Percentiles rank a stretch among this genome's conserved stretches.
These are phyloP conservation scores for Sporormia fimetaria DNA, from an alignment of 495 filamentous ascomycete species.

Conservation along the genomic window DNA sequence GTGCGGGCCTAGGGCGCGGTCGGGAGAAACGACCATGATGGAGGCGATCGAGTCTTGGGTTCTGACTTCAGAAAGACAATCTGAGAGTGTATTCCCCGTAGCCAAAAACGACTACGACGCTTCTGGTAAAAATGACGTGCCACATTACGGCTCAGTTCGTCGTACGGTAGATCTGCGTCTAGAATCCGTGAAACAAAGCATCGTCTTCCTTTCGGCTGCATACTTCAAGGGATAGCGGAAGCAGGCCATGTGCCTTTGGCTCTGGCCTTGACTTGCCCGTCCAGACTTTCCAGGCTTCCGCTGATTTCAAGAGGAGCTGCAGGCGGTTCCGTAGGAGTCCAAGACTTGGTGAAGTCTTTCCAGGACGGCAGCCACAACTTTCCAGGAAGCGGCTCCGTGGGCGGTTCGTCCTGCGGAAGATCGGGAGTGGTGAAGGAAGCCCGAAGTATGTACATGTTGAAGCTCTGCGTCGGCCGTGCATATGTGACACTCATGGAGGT, in stretches of 20 bases:
- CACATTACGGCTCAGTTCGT: too few species aligned
- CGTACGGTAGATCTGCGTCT: too few species aligned
- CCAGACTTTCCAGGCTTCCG: conserved; percentile 32
- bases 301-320: conserved; percentile 12
- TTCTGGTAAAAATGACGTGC: too few species aligned
- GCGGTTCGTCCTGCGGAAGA: conserved; percentile 12
- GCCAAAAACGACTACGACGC: too few species aligned
- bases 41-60: too few species aligned
- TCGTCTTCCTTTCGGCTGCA: too few species aligned
- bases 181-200: too few species aligned
- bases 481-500: conserved; percentile 51
- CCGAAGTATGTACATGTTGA: conserved; percentile 54
- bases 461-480: conserved; percentile 43
- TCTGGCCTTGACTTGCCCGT: conserved; percentile 51
- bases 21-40: too few species aligned
- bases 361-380: conserved; percentile 17
- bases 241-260: conserved; percentile 27
- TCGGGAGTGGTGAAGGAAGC: conserved; percentile 30
- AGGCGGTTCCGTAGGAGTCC: conserved; percentile 5
- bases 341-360: conserved; percentile 23
- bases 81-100: too few species aligned
- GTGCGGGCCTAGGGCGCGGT: too few species aligned
- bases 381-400: conserved; percentile 11
- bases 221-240: background rate
- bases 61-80: too few species aligned